Percentiles rank a stretch among this genome's conserved stretches.
Evolutionary conservation across 495 filamentous ascomycete genomes (phyloP).

Genomic region (Hypoxylon subgilvum): DNA sequence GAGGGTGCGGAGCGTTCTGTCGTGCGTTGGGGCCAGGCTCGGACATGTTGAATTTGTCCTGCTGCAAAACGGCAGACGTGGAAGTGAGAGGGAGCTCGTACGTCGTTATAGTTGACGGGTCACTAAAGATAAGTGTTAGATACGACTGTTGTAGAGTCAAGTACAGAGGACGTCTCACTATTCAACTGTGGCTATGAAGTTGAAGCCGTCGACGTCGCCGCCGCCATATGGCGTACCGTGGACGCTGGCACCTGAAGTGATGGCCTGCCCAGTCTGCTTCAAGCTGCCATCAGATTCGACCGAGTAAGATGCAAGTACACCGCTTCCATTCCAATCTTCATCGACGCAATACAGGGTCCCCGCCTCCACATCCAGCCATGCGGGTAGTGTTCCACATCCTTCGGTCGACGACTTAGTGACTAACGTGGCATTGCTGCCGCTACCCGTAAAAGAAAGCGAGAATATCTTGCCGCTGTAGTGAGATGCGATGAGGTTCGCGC

Average conservation of each 20-base stretch:
- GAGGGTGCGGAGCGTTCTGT: slow-evolving; percentile 73
- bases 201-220: slow-evolving; percentile 37
- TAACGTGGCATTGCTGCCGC: slow-evolving; percentile 37
- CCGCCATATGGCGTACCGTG: slow-evolving; percentile 50
- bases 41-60: slow-evolving; percentile 61
- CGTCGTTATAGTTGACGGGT: slow-evolving; percentile 51
- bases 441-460: slow-evolving; percentile 41
- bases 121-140: slow-evolving; percentile 40
- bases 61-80: slow-evolving; percentile 44
- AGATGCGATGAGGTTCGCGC: slow-evolving; percentile 49
- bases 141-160: not conserved
- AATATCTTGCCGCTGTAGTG: slow-evolving; percentile 52
- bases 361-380: slow-evolving; percentile 61
- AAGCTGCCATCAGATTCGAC: slow-evolving; percentile 48
- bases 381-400: slow-evolving; percentile 53
- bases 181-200: slow-evolving; percentile 54
- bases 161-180: slow-evolving; percentile 46
- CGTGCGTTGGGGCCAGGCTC: slow-evolving; percentile 59
- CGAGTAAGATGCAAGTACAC: slow-evolving; percentile 51
- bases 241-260: slow-evolving; percentile 49
- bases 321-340: slow-evolving; percentile 54
- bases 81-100: slow-evolving; percentile 45
- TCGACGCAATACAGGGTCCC: slow-evolving; percentile 65
- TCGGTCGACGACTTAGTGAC: slow-evolving; percentile 39
- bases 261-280: slow-evolving; percentile 42